Conservation (phyloP, 2,329 filamentous ascomycete genomes). For the Fusarium musae region DNA sequence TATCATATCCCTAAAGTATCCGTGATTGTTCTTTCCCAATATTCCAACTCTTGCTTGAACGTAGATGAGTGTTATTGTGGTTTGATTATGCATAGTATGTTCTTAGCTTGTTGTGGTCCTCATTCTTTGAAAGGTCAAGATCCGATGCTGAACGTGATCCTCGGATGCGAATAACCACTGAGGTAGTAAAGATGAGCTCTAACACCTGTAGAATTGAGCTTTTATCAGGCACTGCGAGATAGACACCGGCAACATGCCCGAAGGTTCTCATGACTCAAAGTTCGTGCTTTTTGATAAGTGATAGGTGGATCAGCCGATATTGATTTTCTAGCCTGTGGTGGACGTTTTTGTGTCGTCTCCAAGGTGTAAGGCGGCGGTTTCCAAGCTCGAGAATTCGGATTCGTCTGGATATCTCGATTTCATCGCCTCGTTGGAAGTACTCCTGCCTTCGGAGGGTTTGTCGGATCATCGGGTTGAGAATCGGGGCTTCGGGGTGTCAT, state of each 20-base stretch:
- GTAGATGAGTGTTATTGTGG: not conserved
- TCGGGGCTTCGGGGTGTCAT: not conserved
- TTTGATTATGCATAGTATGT: not conserved
- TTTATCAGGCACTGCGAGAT: not conserved
- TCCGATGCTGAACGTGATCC: not conserved
- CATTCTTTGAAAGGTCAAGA: not conserved
- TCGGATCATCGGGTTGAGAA: not conserved
- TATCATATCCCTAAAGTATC: constrained; percentile 4
- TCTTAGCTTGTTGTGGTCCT: not conserved
- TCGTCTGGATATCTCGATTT: not conserved
- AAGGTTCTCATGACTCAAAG: not conserved
- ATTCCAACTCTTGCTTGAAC: not conserved
- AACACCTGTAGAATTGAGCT: not conserved
- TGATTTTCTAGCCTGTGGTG: not conserved
- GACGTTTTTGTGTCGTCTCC: not conserved
- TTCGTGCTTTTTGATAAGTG: not conserved
- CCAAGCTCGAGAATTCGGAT: no score
- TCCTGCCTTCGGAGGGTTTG: not conserved
- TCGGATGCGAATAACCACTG: accelerated
- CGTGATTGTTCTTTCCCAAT: not conserved
- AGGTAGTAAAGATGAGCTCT: not conserved
- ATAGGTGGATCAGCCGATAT: not conserved
- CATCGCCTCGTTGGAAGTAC: not conserved
- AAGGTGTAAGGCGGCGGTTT: not conserved
- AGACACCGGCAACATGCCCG: not conserved